These are phyloP conservation scores for Vitis rotundifolia DNA, from an alignment of 164 flowering plant species.

Conservation along the genomic window DNA sequence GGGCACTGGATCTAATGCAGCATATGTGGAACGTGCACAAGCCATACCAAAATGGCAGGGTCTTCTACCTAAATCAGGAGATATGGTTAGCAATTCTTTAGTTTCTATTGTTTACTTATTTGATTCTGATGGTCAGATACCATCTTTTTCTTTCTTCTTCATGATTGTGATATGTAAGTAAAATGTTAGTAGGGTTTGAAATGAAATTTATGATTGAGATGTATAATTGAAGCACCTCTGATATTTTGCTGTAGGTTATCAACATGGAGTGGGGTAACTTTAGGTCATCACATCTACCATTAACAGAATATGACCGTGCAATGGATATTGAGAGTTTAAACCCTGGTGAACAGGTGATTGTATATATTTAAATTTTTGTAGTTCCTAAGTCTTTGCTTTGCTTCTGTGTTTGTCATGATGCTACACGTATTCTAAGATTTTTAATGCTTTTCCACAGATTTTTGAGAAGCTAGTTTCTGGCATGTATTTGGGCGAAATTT, in stretches of 20 bases:
- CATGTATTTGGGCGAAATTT: conserved; percentile 89
- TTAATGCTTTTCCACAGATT: conserved; percentile 39
- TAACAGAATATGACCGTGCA: conserved; percentile 73
- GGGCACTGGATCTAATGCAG: conserved; percentile 95
- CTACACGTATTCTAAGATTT: background rate
- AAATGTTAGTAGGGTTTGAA: no score
- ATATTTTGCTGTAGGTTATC: conserved; percentile 54
- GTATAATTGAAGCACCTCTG: background rate
- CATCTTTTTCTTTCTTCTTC: no score
- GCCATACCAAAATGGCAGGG: conserved; percentile 96
- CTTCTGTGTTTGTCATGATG: background rate
- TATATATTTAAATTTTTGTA: background rate
- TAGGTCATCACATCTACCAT: conserved; percentile 76
- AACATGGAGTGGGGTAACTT: conserved; percentile 98
- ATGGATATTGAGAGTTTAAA: conserved; percentile 78
- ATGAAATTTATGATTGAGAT: no score
- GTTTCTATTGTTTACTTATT: background rate
- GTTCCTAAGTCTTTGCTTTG: background rate
- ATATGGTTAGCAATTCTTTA: conserved; percentile 60
- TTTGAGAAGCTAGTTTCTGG: conserved; percentile 88
- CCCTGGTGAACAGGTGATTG: conserved; percentile 76
- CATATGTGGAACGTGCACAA: conserved; percentile 79
- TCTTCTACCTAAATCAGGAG: conserved; percentile 72
- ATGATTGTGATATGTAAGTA: no score
- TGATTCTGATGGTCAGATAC: background rate